phyloP scores from a whole-genome alignment of 2,329 filamentous ascomycete genomes.

The Diaporthe sp. region DNA sequence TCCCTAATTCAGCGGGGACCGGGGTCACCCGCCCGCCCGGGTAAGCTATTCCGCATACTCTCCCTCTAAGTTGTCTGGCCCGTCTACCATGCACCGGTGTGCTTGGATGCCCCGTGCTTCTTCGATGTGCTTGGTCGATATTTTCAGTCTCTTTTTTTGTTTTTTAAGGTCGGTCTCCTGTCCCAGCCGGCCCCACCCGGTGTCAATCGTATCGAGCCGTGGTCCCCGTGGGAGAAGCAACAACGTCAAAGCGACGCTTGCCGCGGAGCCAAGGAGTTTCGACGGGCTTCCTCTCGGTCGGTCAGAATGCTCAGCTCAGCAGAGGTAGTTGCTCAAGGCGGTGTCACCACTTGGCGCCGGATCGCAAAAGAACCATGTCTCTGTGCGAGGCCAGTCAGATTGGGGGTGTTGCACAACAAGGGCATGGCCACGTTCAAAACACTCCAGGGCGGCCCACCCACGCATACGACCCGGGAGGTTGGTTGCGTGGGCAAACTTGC shows the following conservation, averaged over 20 bases:
- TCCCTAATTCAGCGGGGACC: slow-evolving; percentile 31
- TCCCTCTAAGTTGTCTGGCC: slow-evolving; percentile 8
- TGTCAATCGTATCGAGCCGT: slow-evolving; percentile 17
- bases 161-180: slow-evolving; percentile 6
- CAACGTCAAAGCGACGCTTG: slow-evolving; percentile 9
- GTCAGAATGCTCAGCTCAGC: slow-evolving; percentile 24
- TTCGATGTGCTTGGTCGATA: not conserved
- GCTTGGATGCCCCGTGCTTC: not conserved
- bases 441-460: not conserved
- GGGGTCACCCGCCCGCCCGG: slow-evolving; percentile 32
- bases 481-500: slow-evolving; percentile 30
- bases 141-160: not conserved
- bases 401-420: slow-evolving; percentile 24
- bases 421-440: slow-evolving; percentile 24
- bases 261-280: not conserved
- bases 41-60: slow-evolving; percentile 25
- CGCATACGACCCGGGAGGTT: slow-evolving; percentile 24
- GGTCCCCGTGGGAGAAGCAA: slow-evolving; percentile 24
- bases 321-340: slow-evolving; percentile 1
- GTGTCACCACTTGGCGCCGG: slow-evolving; percentile 22
- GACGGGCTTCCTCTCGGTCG: slow-evolving; percentile 7
- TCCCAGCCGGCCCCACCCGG: slow-evolving; percentile 5
- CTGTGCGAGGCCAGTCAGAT: slow-evolving; percentile 29
- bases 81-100: not conserved
- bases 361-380: slow-evolving; percentile 32